Percentiles rank a stretch among this genome's conserved stretches.
These are phyloP conservation scores for Tinospora cordifolia DNA, from an alignment of 164 flowering plant genomes.

Conservation along the genomic window DNA sequence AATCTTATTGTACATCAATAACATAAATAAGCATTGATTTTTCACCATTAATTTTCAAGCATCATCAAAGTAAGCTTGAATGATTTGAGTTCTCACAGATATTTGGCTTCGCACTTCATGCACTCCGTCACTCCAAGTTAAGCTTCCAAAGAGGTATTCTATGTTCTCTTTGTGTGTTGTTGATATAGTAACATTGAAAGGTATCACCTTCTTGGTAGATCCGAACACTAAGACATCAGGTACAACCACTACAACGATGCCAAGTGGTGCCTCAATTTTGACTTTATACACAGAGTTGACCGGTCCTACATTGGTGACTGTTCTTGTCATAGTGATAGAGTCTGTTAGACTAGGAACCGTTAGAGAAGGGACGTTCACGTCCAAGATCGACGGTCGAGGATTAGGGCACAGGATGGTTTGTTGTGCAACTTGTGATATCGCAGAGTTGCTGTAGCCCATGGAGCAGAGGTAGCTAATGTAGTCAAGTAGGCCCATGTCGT, in stretches of 20 bases:
- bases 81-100: constrained; percentile 22
- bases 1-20: background rate
- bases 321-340: constrained; percentile 23
- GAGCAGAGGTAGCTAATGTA: constrained; percentile 31
- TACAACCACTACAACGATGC: constrained; percentile 14
- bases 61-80: constrained; percentile 12
- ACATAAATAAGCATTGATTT: background rate
- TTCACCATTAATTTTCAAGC: background rate
- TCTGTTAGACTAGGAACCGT: constrained; percentile 27
- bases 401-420: constrained; percentile 18
- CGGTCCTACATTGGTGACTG: constrained; percentile 32
- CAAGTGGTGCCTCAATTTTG: constrained; percentile 20
- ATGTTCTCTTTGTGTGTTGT: constrained; percentile 14
- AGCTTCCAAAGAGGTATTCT: constrained; percentile 28
- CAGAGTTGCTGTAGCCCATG: constrained; percentile 21
- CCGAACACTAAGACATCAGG: constrained; percentile 25
- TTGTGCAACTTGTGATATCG: constrained; percentile 16
- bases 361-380: constrained; percentile 30
- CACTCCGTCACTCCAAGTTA: constrained; percentile 26
- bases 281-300: constrained; percentile 20
- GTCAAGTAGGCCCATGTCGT: constrained; percentile 29
- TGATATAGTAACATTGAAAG: constrained; percentile 20
- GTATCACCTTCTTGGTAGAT: constrained; percentile 8
- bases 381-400: constrained; percentile 20
- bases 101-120: constrained; percentile 30